Percentiles rank a stretch among this genome's conserved stretches.
These are phyloP conservation scores for Thielaviopsis euricoi DNA, from an alignment of 2,329 filamentous ascomycete species.

Conservation along the genomic window DNA sequence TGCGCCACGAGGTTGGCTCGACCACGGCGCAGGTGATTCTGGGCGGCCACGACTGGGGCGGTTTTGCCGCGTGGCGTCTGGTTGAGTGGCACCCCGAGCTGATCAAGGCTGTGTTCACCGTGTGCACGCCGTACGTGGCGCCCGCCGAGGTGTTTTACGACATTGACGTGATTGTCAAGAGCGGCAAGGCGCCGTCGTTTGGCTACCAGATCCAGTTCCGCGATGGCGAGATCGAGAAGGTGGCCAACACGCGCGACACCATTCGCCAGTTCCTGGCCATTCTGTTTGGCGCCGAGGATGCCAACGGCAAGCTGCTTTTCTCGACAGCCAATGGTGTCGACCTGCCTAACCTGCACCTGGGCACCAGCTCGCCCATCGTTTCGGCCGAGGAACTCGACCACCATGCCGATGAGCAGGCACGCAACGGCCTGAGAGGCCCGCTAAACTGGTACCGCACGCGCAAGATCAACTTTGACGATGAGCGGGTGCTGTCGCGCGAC, in stretches of 20 bases:
- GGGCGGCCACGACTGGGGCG: conserved; percentile 90
- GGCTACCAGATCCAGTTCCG: conserved; percentile 71
- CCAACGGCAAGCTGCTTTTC: conserved; percentile 33
- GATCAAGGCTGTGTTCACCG: conserved; percentile 56
- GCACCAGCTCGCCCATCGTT: conserved; percentile 47
- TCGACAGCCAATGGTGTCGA: conserved; percentile 39
- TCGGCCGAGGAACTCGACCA: conserved; percentile 55
- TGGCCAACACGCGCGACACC: conserved; percentile 38
- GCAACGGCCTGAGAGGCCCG: conserved; percentile 60
- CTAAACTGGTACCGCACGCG: conserved; percentile 78
- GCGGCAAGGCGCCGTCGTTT: conserved; percentile 46
- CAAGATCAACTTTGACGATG: conserved; percentile 61
- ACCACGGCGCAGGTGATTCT: conserved; percentile 47
- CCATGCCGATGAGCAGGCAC: conserved; percentile 57
- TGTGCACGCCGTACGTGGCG: conserved; percentile 60
- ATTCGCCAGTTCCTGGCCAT: conserved; percentile 55
- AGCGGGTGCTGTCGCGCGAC: conserved; percentile 38
- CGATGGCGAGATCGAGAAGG: conserved; percentile 46
- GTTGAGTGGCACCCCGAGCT: conserved; percentile 58
- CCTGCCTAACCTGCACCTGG: conserved; percentile 40
- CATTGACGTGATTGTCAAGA: conserved; percentile 41
- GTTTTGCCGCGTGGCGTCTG: conserved; percentile 56
- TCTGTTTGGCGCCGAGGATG: conserved; percentile 43
- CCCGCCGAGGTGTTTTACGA: conserved; percentile 36
- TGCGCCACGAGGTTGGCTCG: conserved; percentile 33